These are phyloP conservation scores for Oryza punctata DNA, from an alignment of 176 grass and related monocot species.

Conservation along the genomic window DNA sequence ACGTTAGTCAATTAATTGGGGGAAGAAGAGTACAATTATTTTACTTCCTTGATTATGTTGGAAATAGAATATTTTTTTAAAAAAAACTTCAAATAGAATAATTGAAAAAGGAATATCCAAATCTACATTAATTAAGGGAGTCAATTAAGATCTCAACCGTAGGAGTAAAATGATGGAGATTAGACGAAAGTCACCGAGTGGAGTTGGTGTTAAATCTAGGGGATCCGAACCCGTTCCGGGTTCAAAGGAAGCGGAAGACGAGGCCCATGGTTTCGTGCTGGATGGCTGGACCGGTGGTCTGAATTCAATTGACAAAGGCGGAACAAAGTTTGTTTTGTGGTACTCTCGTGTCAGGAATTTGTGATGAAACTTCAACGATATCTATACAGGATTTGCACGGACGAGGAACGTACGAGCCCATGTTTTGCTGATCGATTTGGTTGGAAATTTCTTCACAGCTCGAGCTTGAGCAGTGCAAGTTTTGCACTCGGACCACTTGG, in stretches of 20 bases:
- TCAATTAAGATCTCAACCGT: no score
- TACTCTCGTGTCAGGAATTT: not conserved
- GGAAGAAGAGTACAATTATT: no score
- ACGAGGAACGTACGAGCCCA: not conserved
- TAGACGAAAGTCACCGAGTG: no score
- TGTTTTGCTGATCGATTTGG: not conserved
- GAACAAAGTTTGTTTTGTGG: not conserved
- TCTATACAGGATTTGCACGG: not conserved
- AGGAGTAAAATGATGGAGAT: no score
- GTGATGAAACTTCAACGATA: conserved; percentile 4
- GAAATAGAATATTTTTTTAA: no score
- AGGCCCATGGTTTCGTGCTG: not conserved
- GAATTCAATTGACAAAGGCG: not conserved
- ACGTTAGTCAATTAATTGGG: no score
- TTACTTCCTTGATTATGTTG: no score
- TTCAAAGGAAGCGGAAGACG: not conserved
- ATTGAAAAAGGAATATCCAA: no score
- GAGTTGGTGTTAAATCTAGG: no score
- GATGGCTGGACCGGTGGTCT: conserved; percentile 1
- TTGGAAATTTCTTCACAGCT: not conserved
- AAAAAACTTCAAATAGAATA: no score
- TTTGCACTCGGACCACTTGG: not conserved
- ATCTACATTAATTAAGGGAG: no score
- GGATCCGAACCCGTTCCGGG: no score
- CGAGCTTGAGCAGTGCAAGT: not conserved